Percentiles rank a stretch among this genome's conserved stretches.
These are phyloP conservation scores for Pezicula rhizophila DNA, from an alignment of 2,329 filamentous ascomycete species.

Conservation along the genomic window DNA sequence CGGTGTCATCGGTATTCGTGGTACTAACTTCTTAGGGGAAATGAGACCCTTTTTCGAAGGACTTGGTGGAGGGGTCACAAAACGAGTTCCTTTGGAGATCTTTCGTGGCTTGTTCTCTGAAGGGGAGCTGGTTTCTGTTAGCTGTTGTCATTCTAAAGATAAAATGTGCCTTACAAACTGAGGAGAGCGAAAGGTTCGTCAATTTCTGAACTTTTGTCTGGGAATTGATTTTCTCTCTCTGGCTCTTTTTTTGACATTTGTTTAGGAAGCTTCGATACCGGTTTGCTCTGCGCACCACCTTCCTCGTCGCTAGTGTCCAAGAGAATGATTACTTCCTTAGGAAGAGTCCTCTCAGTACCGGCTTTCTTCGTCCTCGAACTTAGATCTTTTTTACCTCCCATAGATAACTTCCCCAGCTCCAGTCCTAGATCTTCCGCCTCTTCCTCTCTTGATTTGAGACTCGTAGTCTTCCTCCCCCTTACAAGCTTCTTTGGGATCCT, in stretches of 20 bases:
- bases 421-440: constrained; percentile 13
- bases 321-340: not conserved
- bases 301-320: not conserved
- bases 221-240: constrained; percentile 1
- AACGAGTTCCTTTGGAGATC: constrained; percentile 13
- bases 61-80: constrained; percentile 23
- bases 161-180: constrained; percentile 12
- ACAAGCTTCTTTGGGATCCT: constrained; percentile 21
- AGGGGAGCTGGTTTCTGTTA: constrained; percentile 15
- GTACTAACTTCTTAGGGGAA: constrained; percentile 24
- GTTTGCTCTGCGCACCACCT: not conserved
- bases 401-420: not conserved
- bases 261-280: not conserved
- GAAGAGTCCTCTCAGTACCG: constrained; percentile 3
- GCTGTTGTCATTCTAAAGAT: not conserved
- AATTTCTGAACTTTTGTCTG: constrained; percentile 11
- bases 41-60: constrained; percentile 16
- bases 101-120: constrained; percentile 15
- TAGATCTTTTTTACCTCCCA: not conserved
- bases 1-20: constrained; percentile 46
- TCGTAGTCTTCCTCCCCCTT: constrained; percentile 14
- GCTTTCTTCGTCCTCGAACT: constrained; percentile 8
- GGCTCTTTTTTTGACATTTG: not conserved
- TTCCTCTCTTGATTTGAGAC: not conserved
- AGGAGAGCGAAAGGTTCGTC: constrained; percentile 17